Evolutionary conservation across 2,329 filamentous ascomycete species (phyloP).

Genomic region (Sarocladium oryzae): DNA sequence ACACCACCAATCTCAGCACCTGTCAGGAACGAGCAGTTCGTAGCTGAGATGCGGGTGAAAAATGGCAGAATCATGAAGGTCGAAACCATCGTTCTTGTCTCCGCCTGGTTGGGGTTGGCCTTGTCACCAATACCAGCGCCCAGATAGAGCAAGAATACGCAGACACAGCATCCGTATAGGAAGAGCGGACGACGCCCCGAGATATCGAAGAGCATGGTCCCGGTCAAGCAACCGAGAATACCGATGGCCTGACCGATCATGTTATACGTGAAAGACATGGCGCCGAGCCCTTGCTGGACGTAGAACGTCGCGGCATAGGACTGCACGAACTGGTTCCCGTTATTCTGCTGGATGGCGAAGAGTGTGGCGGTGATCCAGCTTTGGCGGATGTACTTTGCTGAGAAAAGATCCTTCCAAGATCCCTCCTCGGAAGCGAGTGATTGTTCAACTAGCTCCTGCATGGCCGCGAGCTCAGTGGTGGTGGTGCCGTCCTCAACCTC

Average conservation of each 20-base stretch:
- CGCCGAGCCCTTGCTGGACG: constrained; percentile 7
- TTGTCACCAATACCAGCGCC: constrained; percentile 2
- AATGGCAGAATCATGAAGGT: constrained; percentile 9
- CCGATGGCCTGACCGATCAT: constrained; percentile 9
- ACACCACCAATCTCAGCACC: constrained; percentile 10
- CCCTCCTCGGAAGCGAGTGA: constrained; percentile 1
- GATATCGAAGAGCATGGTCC: constrained; percentile 5
- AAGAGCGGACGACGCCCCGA: constrained; percentile 3
- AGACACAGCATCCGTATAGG: background rate
- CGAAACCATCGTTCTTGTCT: constrained; percentile 8
- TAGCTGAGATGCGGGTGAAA: constrained; percentile 8
- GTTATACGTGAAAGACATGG: constrained; percentile 10
- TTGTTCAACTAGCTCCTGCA: background rate
- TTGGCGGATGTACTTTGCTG: constrained; percentile 3
- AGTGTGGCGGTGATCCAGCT: constrained; percentile 3
- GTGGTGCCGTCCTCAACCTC: constrained; percentile 6
- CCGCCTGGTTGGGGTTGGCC: background rate
- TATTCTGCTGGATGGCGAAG: constrained; percentile 10
- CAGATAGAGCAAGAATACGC: constrained; percentile 6
- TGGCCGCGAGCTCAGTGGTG: background rate
- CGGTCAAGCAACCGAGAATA: background rate
- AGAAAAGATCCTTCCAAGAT: constrained; percentile 6
- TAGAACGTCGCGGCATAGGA: constrained; percentile 9
- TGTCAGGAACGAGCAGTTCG: constrained; percentile 7
- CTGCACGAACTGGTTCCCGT: constrained; percentile 9